A percentile compares a stretch with the other conserved stretches of the same genome.
Evolutionary conservation across 345 rosid species (phyloP).

Genomic region (Acer saccharum): DNA sequence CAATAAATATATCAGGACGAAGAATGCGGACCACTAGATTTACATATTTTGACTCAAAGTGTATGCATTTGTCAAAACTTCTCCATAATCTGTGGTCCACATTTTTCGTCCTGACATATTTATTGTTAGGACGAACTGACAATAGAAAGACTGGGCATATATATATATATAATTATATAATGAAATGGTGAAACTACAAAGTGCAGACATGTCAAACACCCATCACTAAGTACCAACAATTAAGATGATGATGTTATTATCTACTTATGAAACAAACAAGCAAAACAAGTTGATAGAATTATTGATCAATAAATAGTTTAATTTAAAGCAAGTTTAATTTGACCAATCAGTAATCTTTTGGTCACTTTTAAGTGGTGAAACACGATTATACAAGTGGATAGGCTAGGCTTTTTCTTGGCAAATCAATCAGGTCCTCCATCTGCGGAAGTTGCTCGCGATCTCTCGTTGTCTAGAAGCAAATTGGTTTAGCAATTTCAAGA

Average conservation of each 20-base stretch:
- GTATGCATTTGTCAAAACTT: too few relatives aligned
- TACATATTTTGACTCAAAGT: too few relatives aligned
- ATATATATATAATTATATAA: neutral
- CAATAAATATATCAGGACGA: too few relatives aligned
- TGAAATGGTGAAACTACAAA: neutral
- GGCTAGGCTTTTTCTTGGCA: neutral
- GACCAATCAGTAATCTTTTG: neutral
- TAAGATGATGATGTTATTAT: neutral
- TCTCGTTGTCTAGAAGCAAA: neutral
- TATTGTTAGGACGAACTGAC: too few relatives aligned
- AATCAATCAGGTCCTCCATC: constrained; percentile 1
- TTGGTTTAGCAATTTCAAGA: neutral
- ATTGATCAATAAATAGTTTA: neutral
- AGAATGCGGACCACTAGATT: too few relatives aligned
- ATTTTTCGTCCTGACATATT: too few relatives aligned
- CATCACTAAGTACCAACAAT: neutral
- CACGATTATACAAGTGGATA: neutral
- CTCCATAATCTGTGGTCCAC: too few relatives aligned
- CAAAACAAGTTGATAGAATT: neutral
- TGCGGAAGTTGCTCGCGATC: neutral
- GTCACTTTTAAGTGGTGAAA: constrained; percentile 9
- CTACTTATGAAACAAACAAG: neutral
- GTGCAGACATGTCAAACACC: neutral
- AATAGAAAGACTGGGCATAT: too few relatives aligned
- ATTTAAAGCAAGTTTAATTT: neutral